Evolutionary conservation across 2,329 filamentous ascomycete species (phyloP).

Genomic region (Ascomycota sp.): DNA sequence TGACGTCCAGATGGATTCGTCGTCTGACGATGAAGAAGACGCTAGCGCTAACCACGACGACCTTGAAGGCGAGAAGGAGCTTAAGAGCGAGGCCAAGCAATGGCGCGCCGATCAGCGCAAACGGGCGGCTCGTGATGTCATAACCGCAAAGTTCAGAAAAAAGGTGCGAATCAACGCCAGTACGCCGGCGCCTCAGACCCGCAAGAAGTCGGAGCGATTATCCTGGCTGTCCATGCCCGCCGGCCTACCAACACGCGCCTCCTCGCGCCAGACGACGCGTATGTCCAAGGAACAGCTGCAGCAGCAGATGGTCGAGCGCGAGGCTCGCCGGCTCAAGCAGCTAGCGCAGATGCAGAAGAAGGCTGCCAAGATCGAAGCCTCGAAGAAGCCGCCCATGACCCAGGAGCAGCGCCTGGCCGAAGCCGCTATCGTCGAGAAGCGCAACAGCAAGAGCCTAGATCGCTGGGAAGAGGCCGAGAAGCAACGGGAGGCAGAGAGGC

Average conservation of each 20-base stretch:
- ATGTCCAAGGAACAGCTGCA: conserved; percentile 39
- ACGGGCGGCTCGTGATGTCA: conserved; percentile 55
- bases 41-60: conserved; percentile 56
- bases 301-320: conserved; percentile 51
- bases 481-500: conserved; percentile 62
- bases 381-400: conserved; percentile 62
- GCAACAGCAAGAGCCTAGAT: conserved; percentile 75
- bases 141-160: conserved; percentile 48
- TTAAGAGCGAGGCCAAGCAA: conserved; percentile 53
- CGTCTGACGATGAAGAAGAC: conserved; percentile 63
- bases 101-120: conserved; percentile 48
- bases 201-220: conserved; percentile 35
- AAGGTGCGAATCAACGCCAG: conserved; percentile 49
- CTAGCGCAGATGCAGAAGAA: conserved; percentile 43
- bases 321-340: conserved; percentile 47
- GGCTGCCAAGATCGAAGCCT: conserved; percentile 46
- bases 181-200: conserved; percentile 19
- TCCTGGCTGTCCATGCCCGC: conserved; percentile 33
- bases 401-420: conserved; percentile 69
- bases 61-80: conserved; percentile 65
- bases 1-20: conserved; percentile 71
- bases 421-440: conserved; percentile 60
- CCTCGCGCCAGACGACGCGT: conserved; percentile 33
- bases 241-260: conserved; percentile 35
- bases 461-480: conserved; percentile 88